Percentiles rank a stretch among this genome's conserved stretches.
Conservation (phyloP, 2,329 filamentous ascomycete species). For the Colletotrichum truncatum region DNA sequence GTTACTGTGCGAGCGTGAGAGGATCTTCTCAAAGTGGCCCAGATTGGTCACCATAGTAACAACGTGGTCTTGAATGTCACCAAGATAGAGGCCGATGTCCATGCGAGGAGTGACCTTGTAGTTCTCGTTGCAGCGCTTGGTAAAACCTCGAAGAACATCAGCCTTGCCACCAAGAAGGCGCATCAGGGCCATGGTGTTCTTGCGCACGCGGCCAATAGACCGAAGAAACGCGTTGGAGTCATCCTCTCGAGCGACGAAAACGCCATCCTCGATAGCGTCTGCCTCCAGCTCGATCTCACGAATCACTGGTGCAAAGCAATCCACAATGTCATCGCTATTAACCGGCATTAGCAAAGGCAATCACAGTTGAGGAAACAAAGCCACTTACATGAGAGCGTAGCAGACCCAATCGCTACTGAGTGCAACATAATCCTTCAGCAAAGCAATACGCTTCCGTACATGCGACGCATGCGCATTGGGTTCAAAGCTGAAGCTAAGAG, state of each 20-base stretch:
- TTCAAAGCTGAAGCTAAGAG: slow-evolving; percentile 92
- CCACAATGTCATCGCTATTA: slow-evolving; percentile 90
- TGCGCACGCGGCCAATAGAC: slow-evolving; percentile 88
- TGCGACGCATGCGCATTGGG: slow-evolving; percentile 88
- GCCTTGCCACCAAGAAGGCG: slow-evolving; percentile 95
- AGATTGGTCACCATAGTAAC: slow-evolving; percentile 99
- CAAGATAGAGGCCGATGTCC: slow-evolving; percentile 95
- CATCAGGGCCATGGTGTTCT: slow-evolving; percentile 93
- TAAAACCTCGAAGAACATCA: slow-evolving; percentile 97
- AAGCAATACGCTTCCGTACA: slow-evolving; percentile 90
- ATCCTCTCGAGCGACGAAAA: slow-evolving; percentile 90
- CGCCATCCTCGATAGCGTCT: slow-evolving; percentile 92
- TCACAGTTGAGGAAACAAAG: neutral
- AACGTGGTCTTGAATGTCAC: slow-evolving; percentile 98
- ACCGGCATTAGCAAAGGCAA: slow-evolving; percentile 35
- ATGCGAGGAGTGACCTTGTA: slow-evolving; percentile 95
- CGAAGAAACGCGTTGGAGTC: slow-evolving; percentile 89
- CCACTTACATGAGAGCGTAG: slow-evolving; percentile 89
- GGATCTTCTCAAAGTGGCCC: slow-evolving; percentile 96
- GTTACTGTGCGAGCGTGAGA: slow-evolving; percentile 92
- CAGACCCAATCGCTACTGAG: slow-evolving; percentile 98
- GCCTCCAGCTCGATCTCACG: slow-evolving; percentile 87
- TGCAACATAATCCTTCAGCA: slow-evolving; percentile 93
- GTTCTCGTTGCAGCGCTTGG: slow-evolving; percentile 98
- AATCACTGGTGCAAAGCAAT: slow-evolving; percentile 92